A percentile compares a stretch with the other conserved stretches of the same genome.
Conservation (phyloP, 495 filamentous ascomycete species). For the Daldinia caldariorum region DNA sequence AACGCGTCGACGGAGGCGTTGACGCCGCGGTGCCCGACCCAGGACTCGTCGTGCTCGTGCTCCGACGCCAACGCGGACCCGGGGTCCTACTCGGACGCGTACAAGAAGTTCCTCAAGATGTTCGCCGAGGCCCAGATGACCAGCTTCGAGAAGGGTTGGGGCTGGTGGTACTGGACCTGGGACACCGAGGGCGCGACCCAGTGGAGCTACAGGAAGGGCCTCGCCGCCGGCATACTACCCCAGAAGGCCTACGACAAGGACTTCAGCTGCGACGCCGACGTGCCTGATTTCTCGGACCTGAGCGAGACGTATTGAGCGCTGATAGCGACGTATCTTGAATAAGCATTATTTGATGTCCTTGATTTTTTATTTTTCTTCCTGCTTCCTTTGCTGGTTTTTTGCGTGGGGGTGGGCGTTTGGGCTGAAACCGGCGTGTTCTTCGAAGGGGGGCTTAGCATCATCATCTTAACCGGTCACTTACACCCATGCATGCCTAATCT, state of each 20-base stretch:
- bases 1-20: slow-evolving; percentile 65
- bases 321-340: neutral
- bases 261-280: slow-evolving; percentile 75
- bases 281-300: slow-evolving; percentile 73
- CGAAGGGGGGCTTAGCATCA: neutral
- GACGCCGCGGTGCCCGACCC: slow-evolving; percentile 75
- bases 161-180: slow-evolving; percentile 98
- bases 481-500: neutral
- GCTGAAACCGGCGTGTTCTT: neutral
- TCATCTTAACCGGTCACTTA: neutral
- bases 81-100: slow-evolving; percentile 70
- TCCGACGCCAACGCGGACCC: slow-evolving; percentile 77
- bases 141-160: slow-evolving; percentile 88
- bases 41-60: slow-evolving; percentile 74
- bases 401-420: slow-evolving; percentile 3
- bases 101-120: slow-evolving; percentile 85
- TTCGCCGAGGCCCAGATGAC: slow-evolving; percentile 97
- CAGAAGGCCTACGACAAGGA: slow-evolving; percentile 75
- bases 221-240: slow-evolving; percentile 86
- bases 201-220: slow-evolving; percentile 92
- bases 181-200: slow-evolving; percentile 72
- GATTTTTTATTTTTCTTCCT: slow-evolving; percentile 1
- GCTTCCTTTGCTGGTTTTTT: neutral
- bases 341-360: neutral
- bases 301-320: slow-evolving; percentile 38